Evolutionary conservation across 352 stramenopile species (phyloP), one percentile per base, ranked within the genome.

Genomic region (Globisporangium acanthophoron): DNA sequence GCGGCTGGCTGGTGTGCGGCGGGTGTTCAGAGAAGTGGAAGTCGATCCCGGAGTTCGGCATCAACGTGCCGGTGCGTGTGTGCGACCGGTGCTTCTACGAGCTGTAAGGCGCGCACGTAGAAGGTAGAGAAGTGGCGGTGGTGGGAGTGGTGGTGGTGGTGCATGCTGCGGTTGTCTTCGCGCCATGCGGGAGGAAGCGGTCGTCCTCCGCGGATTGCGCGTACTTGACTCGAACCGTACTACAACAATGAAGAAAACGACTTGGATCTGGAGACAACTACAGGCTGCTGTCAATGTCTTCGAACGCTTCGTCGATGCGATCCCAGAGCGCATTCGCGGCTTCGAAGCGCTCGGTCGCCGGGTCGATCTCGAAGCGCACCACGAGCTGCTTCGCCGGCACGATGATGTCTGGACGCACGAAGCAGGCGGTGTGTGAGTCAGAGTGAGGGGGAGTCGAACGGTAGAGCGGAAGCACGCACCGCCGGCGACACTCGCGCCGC

Each of bases 11-110:
- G 27, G 80, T 93, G 18, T 95, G 85, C 48, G 80, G 90, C 61
- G 84, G 84, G n/a, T 95, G 85, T 52, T 95, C 85, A 1, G 66
- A 91, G 33, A 95, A 95, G 55, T 77, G 71, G 61, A 90, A 88
- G 59, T 90, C 85, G 5, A 90, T 95, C 43, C 83, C 85, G 0
- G 76, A 92, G 58, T 95, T 87, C 53, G 85, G 85, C 31, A 90
- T 95, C 66, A 91, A 95, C 53, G 74, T 87, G 33, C 82, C 85
- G 21, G 83, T 93, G 59, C 83, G 85, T 24, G 83, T 95, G 12
- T 95, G 85, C 58, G 85, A 95, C 67, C 78, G 80, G 20, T 95
- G 85, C 83, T 89, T 84, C 58, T 95, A 92, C 61, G 78, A 94
- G 53, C 57, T 84, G 44, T 88, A 76, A 50, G 52, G 18, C 8